Percentiles rank a stretch among this genome's conserved stretches.
Evolutionary conservation across 202 grass and related monocot species (phyloP).

Genomic region (Musa balbisiana): DNA sequence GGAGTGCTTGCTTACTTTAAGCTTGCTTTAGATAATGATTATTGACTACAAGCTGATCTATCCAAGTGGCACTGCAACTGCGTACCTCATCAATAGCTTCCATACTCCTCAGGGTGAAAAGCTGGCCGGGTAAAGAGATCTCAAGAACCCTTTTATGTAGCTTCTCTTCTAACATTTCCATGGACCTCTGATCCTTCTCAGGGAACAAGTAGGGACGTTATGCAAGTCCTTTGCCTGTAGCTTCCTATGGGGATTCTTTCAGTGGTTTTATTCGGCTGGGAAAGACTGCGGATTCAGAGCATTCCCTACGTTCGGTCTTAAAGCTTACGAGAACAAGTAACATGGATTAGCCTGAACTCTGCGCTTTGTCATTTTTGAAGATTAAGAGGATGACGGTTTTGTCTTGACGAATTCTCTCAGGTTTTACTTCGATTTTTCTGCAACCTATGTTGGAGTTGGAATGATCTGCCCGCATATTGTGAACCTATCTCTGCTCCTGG

Average conservation of each 20-base stretch:
- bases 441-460: conserved; percentile 91
- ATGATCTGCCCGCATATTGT: conserved; percentile 95
- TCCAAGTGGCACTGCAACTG: conserved; percentile 90
- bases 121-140: conserved; percentile 51
- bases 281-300: conserved; percentile 60
- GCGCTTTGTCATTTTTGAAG: too few relatives aligned
- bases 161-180: not conserved
- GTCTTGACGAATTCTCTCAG: conserved; percentile 26
- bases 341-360: too few relatives aligned
- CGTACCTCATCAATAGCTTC: conserved; percentile 93
- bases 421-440: conserved; percentile 83
- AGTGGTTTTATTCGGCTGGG: conserved; percentile 81
- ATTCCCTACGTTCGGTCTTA: conserved; percentile 84
- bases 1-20: not conserved
- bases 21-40: conserved; percentile 78
- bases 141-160: not conserved
- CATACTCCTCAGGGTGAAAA: conserved; percentile 87
- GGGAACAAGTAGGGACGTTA: conserved; percentile 81
- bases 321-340: conserved; percentile 72
- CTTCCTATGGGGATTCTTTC: conserved; percentile 91
- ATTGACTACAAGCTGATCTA: conserved; percentile 90
- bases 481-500: conserved; percentile 75
- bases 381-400: not conserved
- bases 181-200: conserved; percentile 9
- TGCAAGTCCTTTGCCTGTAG: conserved; percentile 60